A percentile compares a stretch with the other conserved stretches of the same genome.
Conservation (phyloP, 139 green algal genomes). For the Chlamydomonas sp. region DNA sequence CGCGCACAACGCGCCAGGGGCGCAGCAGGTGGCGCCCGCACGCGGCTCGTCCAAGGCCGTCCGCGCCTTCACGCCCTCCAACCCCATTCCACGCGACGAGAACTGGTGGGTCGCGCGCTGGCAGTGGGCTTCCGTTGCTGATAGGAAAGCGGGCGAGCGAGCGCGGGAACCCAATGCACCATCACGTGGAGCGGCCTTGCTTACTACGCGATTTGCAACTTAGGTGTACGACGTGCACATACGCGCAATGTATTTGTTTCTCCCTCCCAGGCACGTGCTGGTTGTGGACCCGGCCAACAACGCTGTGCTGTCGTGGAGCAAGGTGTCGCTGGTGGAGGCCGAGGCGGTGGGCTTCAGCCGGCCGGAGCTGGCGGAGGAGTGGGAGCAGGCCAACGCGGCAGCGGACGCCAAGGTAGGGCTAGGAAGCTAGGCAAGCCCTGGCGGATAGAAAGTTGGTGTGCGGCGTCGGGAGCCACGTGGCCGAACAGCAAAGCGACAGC, state of each 20-base stretch:
- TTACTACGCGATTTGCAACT: no score
- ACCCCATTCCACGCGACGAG: constrained; percentile 73
- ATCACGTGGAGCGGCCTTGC: no score
- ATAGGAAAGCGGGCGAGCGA: neutral
- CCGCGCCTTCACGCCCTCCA: constrained; percentile 77
- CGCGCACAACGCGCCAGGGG: constrained; percentile 61
- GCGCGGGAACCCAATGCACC: no score
- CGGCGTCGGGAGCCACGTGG: neutral
- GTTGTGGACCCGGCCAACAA: constrained; percentile 72
- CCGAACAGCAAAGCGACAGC: neutral
- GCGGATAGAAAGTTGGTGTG: constrained; percentile 27
- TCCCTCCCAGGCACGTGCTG: constrained; percentile 75
- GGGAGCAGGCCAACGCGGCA: neutral
- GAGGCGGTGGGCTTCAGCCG: constrained; percentile 65
- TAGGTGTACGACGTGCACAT: no score
- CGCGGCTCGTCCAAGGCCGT: constrained; percentile 47
- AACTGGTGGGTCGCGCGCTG: constrained; percentile 57
- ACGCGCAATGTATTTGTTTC: no score
- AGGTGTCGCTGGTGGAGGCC: constrained; percentile 72
- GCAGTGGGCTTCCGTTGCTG: neutral
- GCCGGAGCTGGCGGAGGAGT: constrained; percentile 49
- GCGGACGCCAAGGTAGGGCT: constrained; percentile 3
- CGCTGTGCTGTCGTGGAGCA: constrained; percentile 56
- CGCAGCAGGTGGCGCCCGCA: constrained; percentile 39
- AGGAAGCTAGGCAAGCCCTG: neutral